Conservation (phyloP, 345 rosid genomes). For the Populus deltoides region DNA sequence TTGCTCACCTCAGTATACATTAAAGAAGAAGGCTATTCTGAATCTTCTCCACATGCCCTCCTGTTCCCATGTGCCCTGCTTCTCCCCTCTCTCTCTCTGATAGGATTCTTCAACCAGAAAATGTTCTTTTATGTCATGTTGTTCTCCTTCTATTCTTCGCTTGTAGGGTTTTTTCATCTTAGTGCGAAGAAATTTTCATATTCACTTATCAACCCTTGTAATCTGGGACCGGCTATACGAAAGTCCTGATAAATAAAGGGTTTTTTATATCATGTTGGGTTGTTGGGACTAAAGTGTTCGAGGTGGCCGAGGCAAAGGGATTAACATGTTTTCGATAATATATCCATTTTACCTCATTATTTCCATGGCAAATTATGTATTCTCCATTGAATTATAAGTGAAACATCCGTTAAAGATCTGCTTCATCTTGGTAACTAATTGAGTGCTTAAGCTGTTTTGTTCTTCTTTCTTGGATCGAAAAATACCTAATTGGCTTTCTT, state of each 20-base stretch:
- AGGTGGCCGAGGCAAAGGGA: not conserved
- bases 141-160: not conserved
- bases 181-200: not conserved
- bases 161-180: constrained; percentile 6
- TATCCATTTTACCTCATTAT: no score
- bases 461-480: no score
- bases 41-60: constrained; percentile 74
- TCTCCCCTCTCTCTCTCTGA: constrained; percentile 15
- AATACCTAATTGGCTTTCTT: no score
- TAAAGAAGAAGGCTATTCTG: constrained; percentile 40
- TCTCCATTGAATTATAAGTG: no score
- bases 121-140: constrained; percentile 9
- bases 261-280: constrained; percentile 22
- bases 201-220: constrained; percentile 4
- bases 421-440: no score
- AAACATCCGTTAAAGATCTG: no score
- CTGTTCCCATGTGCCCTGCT: constrained; percentile 80
- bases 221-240: constrained; percentile 18
- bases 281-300: constrained; percentile 5
- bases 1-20: constrained; percentile 32
- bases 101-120: constrained; percentile 12
- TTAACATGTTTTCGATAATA: no score
- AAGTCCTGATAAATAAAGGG: not conserved
- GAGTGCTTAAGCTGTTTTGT: no score
- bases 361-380: no score